phyloP scores from a whole-genome alignment of 2,329 filamentous ascomycete genomes.

The Chrysosporium keratinophilum region DNA sequence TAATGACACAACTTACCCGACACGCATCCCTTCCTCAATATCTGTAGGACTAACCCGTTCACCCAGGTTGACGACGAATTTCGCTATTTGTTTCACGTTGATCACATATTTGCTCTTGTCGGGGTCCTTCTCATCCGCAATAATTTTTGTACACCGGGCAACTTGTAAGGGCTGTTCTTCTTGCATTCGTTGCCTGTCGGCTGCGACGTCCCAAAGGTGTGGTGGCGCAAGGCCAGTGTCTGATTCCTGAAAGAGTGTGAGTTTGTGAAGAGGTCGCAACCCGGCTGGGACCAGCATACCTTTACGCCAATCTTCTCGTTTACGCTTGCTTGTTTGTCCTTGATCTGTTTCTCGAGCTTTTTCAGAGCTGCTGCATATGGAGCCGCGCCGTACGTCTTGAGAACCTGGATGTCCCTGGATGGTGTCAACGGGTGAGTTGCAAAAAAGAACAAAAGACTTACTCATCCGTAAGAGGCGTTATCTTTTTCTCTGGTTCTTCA shows the following conservation, averaged over 20 bases:
- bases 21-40: conserved; percentile 98
- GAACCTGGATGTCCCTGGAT: conserved; percentile 87
- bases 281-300: conserved; percentile 21
- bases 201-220: conserved; percentile 96
- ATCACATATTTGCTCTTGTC: conserved; percentile 99
- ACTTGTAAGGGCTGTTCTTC: conserved; percentile 98
- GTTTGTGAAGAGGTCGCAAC: conserved; percentile 4
- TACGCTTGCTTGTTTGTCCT: conserved; percentile 94
- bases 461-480: conserved; percentile 93
- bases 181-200: conserved; percentile 94
- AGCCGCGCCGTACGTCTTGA: conserved; percentile 96
- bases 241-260: conserved; percentile 59
- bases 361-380: conserved; percentile 89
- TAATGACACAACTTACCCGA: conserved; percentile 48
- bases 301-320: conserved; percentile 87
- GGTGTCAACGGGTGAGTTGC: conserved; percentile 23
- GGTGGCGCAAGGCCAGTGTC: conserved; percentile 96
- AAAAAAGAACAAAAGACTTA: conserved; percentile 40
- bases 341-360: conserved; percentile 98
- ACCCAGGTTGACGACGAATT: conserved; percentile 96
- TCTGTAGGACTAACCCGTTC: conserved; percentile 95
- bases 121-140: conserved; percentile 86
- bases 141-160: conserved; percentile 97
- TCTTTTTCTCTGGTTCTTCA: conserved; percentile 98
- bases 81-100: conserved; percentile 99